Conservation (phyloP, 1,284 basidiomycete genomes). For the Ceratobasidium sp. region DNA sequence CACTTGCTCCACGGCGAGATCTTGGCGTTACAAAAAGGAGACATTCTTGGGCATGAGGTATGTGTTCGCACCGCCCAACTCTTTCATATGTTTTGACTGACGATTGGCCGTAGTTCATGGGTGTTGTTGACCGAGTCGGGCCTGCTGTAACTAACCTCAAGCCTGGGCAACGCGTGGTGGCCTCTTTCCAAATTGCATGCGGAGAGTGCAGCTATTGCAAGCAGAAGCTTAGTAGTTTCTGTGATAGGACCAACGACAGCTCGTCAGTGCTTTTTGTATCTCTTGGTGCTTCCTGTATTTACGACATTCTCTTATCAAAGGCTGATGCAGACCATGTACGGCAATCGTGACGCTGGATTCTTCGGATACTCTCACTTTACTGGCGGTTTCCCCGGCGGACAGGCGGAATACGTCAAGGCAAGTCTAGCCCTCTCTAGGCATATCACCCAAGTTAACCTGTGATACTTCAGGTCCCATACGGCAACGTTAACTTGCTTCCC, state of each 20-base stretch:
- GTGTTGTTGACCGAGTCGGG: constrained; percentile 72
- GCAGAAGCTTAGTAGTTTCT: constrained; percentile 76
- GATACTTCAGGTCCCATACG: constrained; percentile 69
- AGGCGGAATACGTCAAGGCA: constrained; percentile 68
- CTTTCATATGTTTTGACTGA: constrained; percentile 10
- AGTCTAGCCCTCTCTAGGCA: background rate
- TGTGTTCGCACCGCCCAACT: constrained; percentile 33
- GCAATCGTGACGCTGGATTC: constrained; percentile 74
- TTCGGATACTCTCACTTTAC: constrained; percentile 80
- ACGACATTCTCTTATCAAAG: constrained; percentile 49
- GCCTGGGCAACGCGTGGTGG: constrained; percentile 74
- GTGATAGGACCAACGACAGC: constrained; percentile 75
- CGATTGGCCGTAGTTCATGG: constrained; percentile 67
- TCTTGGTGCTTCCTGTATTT: background rate
- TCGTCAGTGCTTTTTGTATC: constrained; percentile 56
- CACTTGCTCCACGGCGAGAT: constrained; percentile 65
- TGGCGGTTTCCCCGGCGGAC: constrained; percentile 78
- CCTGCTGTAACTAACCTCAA: constrained; percentile 68
- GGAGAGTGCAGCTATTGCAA: constrained; percentile 79
- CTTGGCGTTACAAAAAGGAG: constrained; percentile 72
- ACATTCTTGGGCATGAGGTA: constrained; percentile 80
- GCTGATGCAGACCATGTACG: constrained; percentile 73
- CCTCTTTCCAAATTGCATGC: constrained; percentile 82
- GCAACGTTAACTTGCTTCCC: constrained; percentile 74
- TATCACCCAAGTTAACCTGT: constrained; percentile 7